Percentiles rank a stretch among this genome's conserved stretches.
Evolutionary conservation across 2,329 filamentous ascomycete genomes (phyloP).

Genomic region (Teratosphaeriaceae sp.): DNA sequence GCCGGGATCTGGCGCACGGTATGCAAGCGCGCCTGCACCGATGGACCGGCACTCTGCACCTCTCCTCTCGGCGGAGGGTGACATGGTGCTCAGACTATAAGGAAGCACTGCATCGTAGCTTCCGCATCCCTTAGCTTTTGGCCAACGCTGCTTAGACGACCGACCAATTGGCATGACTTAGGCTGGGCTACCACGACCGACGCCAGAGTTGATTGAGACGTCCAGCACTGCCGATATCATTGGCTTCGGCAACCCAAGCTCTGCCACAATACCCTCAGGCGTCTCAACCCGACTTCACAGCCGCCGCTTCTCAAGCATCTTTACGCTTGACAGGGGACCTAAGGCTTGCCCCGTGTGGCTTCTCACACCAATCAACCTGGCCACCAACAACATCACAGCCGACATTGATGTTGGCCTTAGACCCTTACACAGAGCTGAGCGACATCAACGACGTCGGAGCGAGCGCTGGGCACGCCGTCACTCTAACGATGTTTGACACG

Average conservation of each 20-base stretch:
- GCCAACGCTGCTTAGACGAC: too few species aligned
- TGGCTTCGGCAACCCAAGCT: not conserved
- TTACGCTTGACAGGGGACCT: conserved; percentile 1
- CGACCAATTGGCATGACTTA: too few species aligned
- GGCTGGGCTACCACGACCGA: too few species aligned
- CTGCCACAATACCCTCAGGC: not conserved
- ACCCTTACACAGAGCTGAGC: not conserved
- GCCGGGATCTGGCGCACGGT: too few species aligned
- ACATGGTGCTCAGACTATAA: not conserved
- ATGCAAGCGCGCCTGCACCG: not conserved
- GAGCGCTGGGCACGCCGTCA: not conserved
- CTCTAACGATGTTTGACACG: not conserved
- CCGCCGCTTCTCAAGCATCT: not conserved
- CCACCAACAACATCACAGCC: not conserved
- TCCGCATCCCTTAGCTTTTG: too few species aligned
- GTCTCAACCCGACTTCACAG: not conserved
- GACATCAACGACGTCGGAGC: not conserved
- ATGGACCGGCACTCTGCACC: too few species aligned
- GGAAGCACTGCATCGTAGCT: not conserved
- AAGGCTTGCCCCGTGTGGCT: not conserved
- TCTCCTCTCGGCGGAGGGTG: not conserved
- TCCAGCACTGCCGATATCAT: too few species aligned
- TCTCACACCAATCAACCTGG: too few species aligned
- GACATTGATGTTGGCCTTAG: conserved; percentile 1
- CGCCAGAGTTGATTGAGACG: not conserved